Base-by-base conservation (phyloP, 257 asterid species). In the Forsythia suspensa region DNA sequence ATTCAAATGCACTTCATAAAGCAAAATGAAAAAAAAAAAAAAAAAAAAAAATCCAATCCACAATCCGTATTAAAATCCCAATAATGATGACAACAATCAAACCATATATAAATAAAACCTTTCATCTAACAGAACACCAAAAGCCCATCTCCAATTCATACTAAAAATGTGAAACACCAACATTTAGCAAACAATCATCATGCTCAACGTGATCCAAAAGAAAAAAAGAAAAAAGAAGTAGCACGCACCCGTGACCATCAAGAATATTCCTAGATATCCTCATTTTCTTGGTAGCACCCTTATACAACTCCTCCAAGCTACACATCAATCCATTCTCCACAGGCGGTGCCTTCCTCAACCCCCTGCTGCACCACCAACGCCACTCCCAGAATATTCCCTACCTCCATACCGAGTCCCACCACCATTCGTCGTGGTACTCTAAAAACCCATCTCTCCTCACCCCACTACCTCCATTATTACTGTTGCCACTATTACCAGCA, bases 241-340 rank as follows among this genome's bases (percentile, higher is more conserved):
- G n/a, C 57, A 63, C 38, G 52, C 89, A 95, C 99, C 99, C 96
- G 40, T 87, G 79, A 70, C 87, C 76, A 84, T 94, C 98, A 52
- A 85, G 72, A 69, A 90, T 83, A 65, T 86, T 89, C 85, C 97
- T 87, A 6, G 96, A 93, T 78, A 96, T 91, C 92, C 89, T 96
- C 99, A 96, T 92, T 88, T 96, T 96, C 85, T 90, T 85, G 66
- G 91, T 84, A 8, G 94, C 89, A 72, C 99, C 99, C 41, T 86
- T 82, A 76, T 89, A 92, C 88, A 96, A 81, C 34, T 94, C 99
- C 89, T 94, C 98, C 94, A 96, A 89, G 83, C 94, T 90, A 89
- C 98, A 96, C 87, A 82, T 82, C 69, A 92, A 85, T 81, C 59
- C 82, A 76, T 85, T 94, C 91, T 96, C 99, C 84, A 96, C 86